Evolutionary conservation across 805 yeast genomes (phyloP).

Genomic region (Blastobotrys chiropterorum): DNA sequence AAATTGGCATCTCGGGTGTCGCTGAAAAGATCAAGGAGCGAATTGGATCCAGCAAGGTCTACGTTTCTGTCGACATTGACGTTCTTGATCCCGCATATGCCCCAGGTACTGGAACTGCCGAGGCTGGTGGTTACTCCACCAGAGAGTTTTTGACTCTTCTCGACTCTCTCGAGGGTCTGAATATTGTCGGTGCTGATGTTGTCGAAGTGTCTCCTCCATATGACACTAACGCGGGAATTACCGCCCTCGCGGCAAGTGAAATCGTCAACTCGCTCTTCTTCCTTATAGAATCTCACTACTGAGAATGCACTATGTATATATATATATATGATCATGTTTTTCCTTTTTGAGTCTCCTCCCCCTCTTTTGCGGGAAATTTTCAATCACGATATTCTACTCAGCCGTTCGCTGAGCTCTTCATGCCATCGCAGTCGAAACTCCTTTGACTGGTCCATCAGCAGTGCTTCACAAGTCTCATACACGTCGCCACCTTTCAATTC

Average conservation of each 20-base stretch:
- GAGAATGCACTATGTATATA: no score
- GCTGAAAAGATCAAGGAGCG: conserved; percentile 43
- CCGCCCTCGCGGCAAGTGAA: conserved; percentile 55
- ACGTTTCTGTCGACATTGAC: conserved; percentile 39
- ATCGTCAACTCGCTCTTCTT: conserved; percentile 28
- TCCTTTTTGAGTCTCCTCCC: no score
- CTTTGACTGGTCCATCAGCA: conserved; percentile 25
- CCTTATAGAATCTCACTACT: background rate
- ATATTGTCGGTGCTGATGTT: conserved; percentile 68
- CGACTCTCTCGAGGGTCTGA: conserved; percentile 53
- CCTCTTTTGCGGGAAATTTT: no score
- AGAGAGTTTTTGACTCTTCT: conserved; percentile 50
- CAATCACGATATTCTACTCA: background rate
- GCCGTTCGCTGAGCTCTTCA: conserved; percentile 8
- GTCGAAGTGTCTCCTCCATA: conserved; percentile 69
- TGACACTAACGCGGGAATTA: conserved; percentile 47
- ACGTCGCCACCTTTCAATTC: conserved; percentile 4
- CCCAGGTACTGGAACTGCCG: conserved; percentile 51
- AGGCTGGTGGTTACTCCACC: conserved; percentile 47
- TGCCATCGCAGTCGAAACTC: conserved; percentile 21
- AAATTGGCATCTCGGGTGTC: conserved; percentile 52
- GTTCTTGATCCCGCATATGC: conserved; percentile 51
- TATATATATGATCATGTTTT: no score
- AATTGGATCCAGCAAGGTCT: conserved; percentile 59
- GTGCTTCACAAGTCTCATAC: conserved; percentile 30